phyloP scores from a whole-genome alignment of 139 green algal species.

The Volvox reticuliferus region DNA sequence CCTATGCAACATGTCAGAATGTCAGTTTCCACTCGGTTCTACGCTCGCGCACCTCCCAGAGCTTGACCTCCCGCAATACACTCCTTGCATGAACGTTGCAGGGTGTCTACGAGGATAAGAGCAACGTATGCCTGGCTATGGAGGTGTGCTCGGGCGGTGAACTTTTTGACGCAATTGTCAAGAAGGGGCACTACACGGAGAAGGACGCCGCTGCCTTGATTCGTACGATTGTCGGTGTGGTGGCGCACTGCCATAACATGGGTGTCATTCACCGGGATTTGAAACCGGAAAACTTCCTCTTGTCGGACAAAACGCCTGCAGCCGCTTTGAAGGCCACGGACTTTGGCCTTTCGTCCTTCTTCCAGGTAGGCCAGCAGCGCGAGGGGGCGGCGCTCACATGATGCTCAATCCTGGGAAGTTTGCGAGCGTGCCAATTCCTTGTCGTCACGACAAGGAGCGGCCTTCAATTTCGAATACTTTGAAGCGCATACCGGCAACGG shows the following conservation, averaged over 20 bases:
- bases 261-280: conserved; percentile 92
- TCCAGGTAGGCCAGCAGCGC: conserved; percentile 50
- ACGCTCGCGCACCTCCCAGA: too few species aligned
- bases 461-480: too few species aligned
- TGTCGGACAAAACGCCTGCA: conserved; percentile 62
- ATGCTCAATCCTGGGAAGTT: too few species aligned
- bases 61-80: too few species aligned
- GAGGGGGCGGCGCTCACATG: too few species aligned
- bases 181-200: conserved; percentile 90
- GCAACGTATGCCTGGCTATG: conserved; percentile 92
- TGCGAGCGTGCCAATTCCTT: too few species aligned
- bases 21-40: too few species aligned
- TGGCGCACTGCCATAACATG: conserved; percentile 93
- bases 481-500: too few species aligned
- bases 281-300: conserved; percentile 96
- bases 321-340: conserved; percentile 80
- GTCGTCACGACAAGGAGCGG: too few species aligned
- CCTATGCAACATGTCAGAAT: too few species aligned
- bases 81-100: neutral
- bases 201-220: conserved; percentile 74
- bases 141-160: conserved; percentile 94
- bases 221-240: conserved; percentile 86
- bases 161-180: conserved; percentile 97
- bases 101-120: conserved; percentile 88
- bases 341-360: conserved; percentile 87